Conservation (phyloP, 805 yeast genomes). For the Wickerhamiella sorbophila region DNA sequence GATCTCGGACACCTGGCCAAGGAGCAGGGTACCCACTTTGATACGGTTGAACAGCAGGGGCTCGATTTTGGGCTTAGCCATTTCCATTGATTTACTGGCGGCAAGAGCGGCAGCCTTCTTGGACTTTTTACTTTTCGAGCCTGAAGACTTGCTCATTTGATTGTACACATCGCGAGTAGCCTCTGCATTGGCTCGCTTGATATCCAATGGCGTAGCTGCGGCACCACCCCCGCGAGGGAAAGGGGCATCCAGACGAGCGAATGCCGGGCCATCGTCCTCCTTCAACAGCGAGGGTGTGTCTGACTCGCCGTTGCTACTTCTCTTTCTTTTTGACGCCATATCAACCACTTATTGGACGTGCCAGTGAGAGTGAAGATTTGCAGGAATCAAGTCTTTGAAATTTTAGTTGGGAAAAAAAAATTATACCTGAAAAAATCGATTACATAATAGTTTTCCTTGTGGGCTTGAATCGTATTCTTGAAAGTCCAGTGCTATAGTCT, state of each 20-base stretch:
- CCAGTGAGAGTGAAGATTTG: too few species aligned
- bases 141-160: conserved; percentile 17
- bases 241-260: conserved; percentile 30
- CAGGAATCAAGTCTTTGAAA: too few species aligned
- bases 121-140: conserved; percentile 19
- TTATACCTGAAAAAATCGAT: neutral
- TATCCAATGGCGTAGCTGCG: conserved; percentile 73
- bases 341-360: too few species aligned
- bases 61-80: conserved; percentile 34
- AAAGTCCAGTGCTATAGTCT: too few species aligned
- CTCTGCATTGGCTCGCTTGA: conserved; percentile 83
- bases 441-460: too few species aligned
- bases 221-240: conserved; percentile 91
- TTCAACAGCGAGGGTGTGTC: conserved; percentile 6
- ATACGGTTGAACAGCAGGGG: conserved; percentile 47
- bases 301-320: conserved; percentile 5
- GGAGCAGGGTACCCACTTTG: conserved; percentile 53
- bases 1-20: conserved; percentile 61
- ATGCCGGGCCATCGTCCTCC: conserved; percentile 6
- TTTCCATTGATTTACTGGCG: conserved; percentile 11
- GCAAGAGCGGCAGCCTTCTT: conserved; percentile 14
- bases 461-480: too few species aligned
- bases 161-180: conserved; percentile 64
- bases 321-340: conserved; percentile 9
- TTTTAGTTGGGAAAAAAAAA: neutral